Conservation (phyloP, 345 rosid species). For the Euphorbia peplus region DNA sequence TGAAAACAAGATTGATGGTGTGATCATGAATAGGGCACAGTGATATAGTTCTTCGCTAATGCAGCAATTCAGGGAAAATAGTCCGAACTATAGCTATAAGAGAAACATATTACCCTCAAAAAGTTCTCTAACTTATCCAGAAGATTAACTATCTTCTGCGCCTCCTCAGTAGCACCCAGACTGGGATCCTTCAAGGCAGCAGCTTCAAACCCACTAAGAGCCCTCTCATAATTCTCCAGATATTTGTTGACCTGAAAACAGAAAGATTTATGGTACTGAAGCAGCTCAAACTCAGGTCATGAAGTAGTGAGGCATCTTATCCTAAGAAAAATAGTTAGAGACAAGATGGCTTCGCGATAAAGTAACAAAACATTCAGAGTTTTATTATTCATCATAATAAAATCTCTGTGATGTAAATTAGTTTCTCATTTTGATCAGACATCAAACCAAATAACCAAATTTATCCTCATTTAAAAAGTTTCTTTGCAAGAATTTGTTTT, state of each 20-base stretch:
- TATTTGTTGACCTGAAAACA: slow-evolving; percentile 58
- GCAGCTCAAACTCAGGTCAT: slow-evolving; percentile 3
- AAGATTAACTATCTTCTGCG: slow-evolving; percentile 53
- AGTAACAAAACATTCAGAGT: background rate
- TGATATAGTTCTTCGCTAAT: background rate
- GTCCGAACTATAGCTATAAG: background rate
- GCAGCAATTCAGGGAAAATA: background rate
- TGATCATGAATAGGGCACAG: background rate
- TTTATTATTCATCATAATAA: background rate
- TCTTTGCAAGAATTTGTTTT: background rate
- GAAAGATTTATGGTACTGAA: slow-evolving; percentile 8
- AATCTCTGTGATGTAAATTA: background rate
- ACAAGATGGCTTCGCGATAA: background rate
- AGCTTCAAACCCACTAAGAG: slow-evolving; percentile 69
- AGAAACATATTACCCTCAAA: slow-evolving; percentile 41
- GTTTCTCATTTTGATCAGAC: background rate
- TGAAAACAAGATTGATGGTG: background rate
- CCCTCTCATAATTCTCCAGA: slow-evolving; percentile 74
- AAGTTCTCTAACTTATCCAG: slow-evolving; percentile 53
- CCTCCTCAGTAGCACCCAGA: slow-evolving; percentile 59
- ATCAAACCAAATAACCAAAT: background rate
- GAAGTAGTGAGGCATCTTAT: slow-evolving; percentile 1
- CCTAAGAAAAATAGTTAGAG: background rate
- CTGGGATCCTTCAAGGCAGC: slow-evolving; percentile 69
- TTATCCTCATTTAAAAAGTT: background rate